phyloP scores from a whole-genome alignment of 371 early-diverging fungal species.

The Mortierella polycephala region DNA sequence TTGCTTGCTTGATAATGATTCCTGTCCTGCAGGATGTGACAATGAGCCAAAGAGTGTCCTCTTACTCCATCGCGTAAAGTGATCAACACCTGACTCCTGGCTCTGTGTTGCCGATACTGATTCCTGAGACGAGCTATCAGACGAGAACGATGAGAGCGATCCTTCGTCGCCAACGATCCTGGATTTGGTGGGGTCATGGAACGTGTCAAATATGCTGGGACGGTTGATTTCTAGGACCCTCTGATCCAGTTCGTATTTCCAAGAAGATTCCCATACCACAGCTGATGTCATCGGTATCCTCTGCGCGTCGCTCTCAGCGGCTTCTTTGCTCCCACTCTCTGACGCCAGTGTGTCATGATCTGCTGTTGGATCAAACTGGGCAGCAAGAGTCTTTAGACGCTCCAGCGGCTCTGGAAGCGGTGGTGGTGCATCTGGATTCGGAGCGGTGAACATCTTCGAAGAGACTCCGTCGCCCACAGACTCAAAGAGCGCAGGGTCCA shows the following conservation, averaged over 20 bases:
- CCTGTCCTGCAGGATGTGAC: conserved; percentile 5
- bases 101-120: neutral
- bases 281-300: neutral
- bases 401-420: neutral
- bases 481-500: conserved; percentile 35
- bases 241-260: conserved; percentile 30
- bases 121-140: conserved; percentile 2
- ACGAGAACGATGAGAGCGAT: neutral
- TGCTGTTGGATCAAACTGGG: neutral
- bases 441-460: conserved; percentile 6
- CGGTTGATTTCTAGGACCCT: conserved; percentile 19
- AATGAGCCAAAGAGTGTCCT: conserved; percentile 10
- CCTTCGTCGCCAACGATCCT: neutral
- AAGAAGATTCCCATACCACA: conserved; percentile 14
- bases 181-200: neutral
- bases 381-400: conserved; percentile 10
- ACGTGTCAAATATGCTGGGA: conserved; percentile 20
- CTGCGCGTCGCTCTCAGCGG: neutral
- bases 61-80: neutral
- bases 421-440: neutral
- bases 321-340: too few species aligned
- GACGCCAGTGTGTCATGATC: neutral
- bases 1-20: neutral
- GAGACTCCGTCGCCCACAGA: conserved; percentile 28
- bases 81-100: neutral